Base-by-base conservation (phyloP, 441 rosid genomes). In the Pelargonium citronellum region DNA sequence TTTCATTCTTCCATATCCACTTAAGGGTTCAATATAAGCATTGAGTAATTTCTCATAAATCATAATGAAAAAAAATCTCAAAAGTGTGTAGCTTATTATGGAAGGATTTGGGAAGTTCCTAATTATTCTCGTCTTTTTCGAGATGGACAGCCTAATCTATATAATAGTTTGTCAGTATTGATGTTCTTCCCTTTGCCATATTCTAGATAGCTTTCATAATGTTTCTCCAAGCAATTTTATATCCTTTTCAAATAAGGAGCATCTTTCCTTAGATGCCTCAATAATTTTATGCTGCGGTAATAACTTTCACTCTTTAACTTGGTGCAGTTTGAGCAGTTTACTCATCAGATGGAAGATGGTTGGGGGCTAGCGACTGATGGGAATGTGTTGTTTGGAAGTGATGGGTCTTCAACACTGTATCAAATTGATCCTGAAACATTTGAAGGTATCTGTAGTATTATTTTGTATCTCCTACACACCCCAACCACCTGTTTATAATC, bases 351-450 rank as follows among this genome's bases (percentile, higher is more conserved):
- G 99, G 67, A 81, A 61, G 99, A 95, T 83, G 99, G 98, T 10
- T 95, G 99, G 97, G 98, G 99, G 64, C 82, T 92, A 64, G 92
- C 98, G 71, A 89, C 93, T 34, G 96, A 95, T 79, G 98, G 99
- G 44, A 77, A 89, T 71, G 75, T 84, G 66, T 71, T 95, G 74
- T 89, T 87, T 72, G 97, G 99, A 75, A 90, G 87, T 72, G 97
- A 95, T 77, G 99, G 98, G 73, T 83, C 89, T 75, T 91, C 99
- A 72, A 81, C 85, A 12, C 78, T 95, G 66, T 95, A 95, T 73
- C 86, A 77, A 70, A 86, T 95, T 67, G 85, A 89, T 71, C 91
- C 96, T 69, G 81, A 27, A 69, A 87, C 95, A 65, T 75, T 86
- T 34, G 83, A 84, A 95, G 95, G 98, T 92, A 24, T 34, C 7